Conservation (phyloP, 257 asterid genomes). For the Echites panduratus region DNA sequence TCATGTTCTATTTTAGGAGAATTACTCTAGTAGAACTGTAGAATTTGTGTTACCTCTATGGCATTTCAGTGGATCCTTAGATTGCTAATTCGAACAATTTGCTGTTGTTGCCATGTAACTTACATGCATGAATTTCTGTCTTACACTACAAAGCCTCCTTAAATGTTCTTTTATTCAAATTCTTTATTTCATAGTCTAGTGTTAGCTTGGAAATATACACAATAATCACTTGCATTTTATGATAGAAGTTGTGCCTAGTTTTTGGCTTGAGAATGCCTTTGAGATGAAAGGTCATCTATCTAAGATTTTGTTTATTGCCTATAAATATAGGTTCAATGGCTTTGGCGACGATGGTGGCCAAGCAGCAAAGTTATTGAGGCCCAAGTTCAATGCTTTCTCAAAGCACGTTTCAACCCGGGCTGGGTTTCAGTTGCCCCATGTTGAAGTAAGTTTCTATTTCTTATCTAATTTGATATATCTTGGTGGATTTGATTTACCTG, state of each 20-base stretch:
- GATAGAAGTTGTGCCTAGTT: too few species aligned
- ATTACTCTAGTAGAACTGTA: too few species aligned
- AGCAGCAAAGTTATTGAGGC: slow-evolving; percentile 58
- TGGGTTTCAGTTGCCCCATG: slow-evolving; percentile 55
- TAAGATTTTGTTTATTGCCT: background rate
- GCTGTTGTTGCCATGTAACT: background rate
- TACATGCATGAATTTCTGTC: background rate
- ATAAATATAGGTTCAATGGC: slow-evolving; percentile 57
- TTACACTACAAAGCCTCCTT: background rate
- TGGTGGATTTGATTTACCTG: background rate
- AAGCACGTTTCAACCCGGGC: slow-evolving; percentile 58
- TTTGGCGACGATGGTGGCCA: slow-evolving; percentile 89
- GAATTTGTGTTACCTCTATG: background rate
- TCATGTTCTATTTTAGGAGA: too few species aligned
- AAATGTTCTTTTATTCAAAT: background rate
- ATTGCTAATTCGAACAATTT: background rate
- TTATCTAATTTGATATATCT: slow-evolving; percentile 8
- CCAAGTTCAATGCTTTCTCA: slow-evolving; percentile 62
- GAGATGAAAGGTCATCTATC: too few species aligned
- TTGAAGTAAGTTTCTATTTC: slow-evolving; percentile 53
- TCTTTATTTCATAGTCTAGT: background rate
- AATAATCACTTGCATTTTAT: background rate
- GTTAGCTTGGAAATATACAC: background rate
- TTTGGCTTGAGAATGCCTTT: background rate
- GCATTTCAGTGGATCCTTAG: background rate